Percentiles rank a stretch among this genome's conserved stretches.
phyloP scores from a whole-genome alignment of 1,284 basidiomycete genomes.

The Phellinidium pouzarii region DNA sequence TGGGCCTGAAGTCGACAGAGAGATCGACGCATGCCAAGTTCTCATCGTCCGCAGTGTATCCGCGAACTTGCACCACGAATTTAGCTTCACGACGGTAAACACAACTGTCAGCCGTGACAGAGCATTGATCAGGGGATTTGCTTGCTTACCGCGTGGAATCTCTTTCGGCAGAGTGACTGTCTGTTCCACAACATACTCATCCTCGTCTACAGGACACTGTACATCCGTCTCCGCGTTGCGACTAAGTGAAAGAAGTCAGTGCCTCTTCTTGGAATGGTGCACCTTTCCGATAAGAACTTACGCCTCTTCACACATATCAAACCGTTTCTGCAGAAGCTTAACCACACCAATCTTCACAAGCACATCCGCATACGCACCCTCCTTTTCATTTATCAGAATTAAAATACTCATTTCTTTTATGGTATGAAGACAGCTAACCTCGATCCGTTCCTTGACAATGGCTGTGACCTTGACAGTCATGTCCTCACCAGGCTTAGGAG shows the following conservation, averaged over 20 bases:
- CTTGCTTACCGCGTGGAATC: slow-evolving; percentile 72
- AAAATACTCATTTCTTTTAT: no score
- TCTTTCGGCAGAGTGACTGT: slow-evolving; percentile 82
- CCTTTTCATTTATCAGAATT: no score
- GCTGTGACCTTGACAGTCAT: slow-evolving; percentile 77
- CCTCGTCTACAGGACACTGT: slow-evolving; percentile 73
- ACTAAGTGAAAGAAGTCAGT: slow-evolving; percentile 31
- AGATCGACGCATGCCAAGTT: slow-evolving; percentile 80
- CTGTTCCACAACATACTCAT: slow-evolving; percentile 66
- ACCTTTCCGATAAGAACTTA: slow-evolving; percentile 38
- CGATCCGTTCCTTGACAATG: slow-evolving; percentile 49
- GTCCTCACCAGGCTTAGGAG: slow-evolving; percentile 76
- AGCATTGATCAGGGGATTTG: background rate
- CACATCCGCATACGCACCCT: slow-evolving; percentile 87
- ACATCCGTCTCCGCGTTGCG: slow-evolving; percentile 64
- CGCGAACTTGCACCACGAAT: slow-evolving; percentile 70
- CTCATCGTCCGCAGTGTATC: slow-evolving; percentile 72
- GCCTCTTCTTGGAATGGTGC: slow-evolving; percentile 10
- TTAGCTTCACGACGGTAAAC: slow-evolving; percentile 55
- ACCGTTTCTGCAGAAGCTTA: slow-evolving; percentile 74
- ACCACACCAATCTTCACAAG: slow-evolving; percentile 84
- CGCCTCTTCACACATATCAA: slow-evolving; percentile 92
- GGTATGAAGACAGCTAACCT: slow-evolving; percentile 46
- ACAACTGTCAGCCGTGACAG: background rate
- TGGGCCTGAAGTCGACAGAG: slow-evolving; percentile 63